Percentiles rank a stretch among this genome's conserved stretches.
Conservation (phyloP, 1,284 basidiomycete genomes). For the Macrocystidia cucumis region DNA sequence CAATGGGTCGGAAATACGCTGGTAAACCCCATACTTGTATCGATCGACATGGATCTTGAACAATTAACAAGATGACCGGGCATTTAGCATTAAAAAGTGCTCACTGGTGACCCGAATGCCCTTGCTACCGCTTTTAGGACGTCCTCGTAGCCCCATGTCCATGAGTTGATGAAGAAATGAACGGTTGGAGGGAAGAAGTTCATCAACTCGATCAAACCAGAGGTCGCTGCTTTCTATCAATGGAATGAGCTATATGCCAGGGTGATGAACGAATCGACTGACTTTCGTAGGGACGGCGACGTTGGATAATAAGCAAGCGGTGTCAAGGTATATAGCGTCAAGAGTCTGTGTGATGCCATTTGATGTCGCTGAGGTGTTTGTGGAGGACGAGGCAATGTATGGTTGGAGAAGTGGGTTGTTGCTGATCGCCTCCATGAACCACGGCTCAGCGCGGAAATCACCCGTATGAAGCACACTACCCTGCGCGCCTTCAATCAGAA, state of each 20-base stretch:
- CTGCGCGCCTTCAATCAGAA: constrained; percentile 70
- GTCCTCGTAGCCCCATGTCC: constrained; percentile 94
- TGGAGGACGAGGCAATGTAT: constrained; percentile 41
- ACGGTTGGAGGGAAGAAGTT: constrained; percentile 55
- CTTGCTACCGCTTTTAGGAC: constrained; percentile 68
- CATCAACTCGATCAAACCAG: constrained; percentile 65
- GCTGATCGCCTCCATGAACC: constrained; percentile 62
- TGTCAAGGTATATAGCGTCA: constrained; percentile 85
- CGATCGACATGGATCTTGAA: constrained; percentile 80
- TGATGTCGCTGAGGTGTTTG: constrained; percentile 3
- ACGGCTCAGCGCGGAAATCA: constrained; percentile 82
- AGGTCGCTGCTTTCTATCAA: constrained; percentile 59
- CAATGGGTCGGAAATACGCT: constrained; percentile 53
- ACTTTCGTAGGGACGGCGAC: constrained; percentile 72
- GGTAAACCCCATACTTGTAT: constrained; percentile 74
- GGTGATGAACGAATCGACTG: constrained; percentile 8
- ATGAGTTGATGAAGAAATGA: constrained; percentile 83
- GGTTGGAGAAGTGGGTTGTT: constrained; percentile 65
- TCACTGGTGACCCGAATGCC: constrained; percentile 56
- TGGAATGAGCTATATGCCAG: background rate
- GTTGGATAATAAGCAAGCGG: constrained; percentile 57
- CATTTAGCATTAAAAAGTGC: constrained; percentile 4
- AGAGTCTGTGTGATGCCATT: constrained; percentile 34
- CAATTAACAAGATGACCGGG: background rate
- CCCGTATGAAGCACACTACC: constrained; percentile 86